Conservation (phyloP, 495 filamentous ascomycete genomes). For the Talaromyces stipitatus region DNA sequence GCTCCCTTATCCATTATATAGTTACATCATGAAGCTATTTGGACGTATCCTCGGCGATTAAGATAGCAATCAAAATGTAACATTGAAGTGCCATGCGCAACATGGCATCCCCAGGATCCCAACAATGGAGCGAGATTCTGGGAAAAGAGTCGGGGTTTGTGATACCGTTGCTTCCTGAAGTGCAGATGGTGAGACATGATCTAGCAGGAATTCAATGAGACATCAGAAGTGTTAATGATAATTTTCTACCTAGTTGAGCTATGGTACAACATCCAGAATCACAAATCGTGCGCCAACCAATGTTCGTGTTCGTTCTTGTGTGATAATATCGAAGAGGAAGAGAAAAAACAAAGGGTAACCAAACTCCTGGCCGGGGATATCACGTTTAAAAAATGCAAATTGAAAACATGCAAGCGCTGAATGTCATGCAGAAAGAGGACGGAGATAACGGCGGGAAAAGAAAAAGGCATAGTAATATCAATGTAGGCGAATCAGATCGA, state of each 20-base stretch:
- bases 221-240: background rate
- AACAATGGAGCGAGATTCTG: too few species aligned
- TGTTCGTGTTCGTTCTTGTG: background rate
- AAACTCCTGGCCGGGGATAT: background rate
- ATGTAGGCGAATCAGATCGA: background rate
- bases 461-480: background rate
- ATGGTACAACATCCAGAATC: background rate
- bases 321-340: background rate
- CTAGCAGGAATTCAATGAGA: background rate
- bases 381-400: background rate
- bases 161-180: background rate
- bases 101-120: too few species aligned
- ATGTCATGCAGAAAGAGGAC: background rate
- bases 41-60: too few species aligned
- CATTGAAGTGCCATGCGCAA: too few species aligned
- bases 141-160: too few species aligned
- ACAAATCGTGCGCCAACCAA: background rate
- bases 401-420: background rate
- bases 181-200: background rate
- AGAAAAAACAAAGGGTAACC: background rate
- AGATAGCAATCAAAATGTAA: too few species aligned
- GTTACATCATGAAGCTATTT: too few species aligned
- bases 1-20: too few species aligned
- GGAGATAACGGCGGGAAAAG: background rate
- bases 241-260: background rate